Evolutionary conservation across 306 rosid species (phyloP), one percentile per base, ranked within the genome.

Genomic region (Cucurbita pepo): DNA sequence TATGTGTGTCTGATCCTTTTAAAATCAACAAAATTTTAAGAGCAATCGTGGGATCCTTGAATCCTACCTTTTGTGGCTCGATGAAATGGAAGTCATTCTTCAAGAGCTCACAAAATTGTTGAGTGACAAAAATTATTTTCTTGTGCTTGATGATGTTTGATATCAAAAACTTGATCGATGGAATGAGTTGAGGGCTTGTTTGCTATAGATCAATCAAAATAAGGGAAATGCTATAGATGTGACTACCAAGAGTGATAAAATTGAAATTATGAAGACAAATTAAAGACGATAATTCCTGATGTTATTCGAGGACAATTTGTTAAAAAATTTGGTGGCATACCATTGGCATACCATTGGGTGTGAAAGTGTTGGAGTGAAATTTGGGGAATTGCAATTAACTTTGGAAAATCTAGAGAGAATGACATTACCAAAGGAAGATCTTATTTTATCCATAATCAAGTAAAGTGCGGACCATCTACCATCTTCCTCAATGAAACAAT

Each of bases 141-240:
- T 75, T 2, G 66, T 79, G 19, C 73, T 79, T 1, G 82, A 79
- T 59, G 79, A 79, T 79, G 61, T 75, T 9, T 80, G 79, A 79
- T 71, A 75, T 22, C 77, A 79, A 19, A 22, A 54, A 44, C 19
- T 1, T 2, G 3, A 1, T 0, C 12, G 40, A 4, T 79, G 22
- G 22, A 21, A 21, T 21, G 22, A 21, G 22, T 21, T 21, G 22
- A 21, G 22, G 22, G 0, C 22, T 21, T 21, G 22, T 21, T 21
- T 21, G 22, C 22, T 4, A 4, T 64, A n/a, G 38, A 19, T 73
- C 10, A 19, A 10, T 55, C 30, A 36, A 55, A 54, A 16, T 4
- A 37, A 6, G 4, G 78, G 74, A 55, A 73, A 67, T 22, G 40
- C 8, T 5, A 7, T 72, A 4, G 15, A 62, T 62, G 54, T 73